These are phyloP conservation scores for Dionaea muscipula DNA, from an alignment of 179 eudicot genomes.

Conservation along the genomic window DNA sequence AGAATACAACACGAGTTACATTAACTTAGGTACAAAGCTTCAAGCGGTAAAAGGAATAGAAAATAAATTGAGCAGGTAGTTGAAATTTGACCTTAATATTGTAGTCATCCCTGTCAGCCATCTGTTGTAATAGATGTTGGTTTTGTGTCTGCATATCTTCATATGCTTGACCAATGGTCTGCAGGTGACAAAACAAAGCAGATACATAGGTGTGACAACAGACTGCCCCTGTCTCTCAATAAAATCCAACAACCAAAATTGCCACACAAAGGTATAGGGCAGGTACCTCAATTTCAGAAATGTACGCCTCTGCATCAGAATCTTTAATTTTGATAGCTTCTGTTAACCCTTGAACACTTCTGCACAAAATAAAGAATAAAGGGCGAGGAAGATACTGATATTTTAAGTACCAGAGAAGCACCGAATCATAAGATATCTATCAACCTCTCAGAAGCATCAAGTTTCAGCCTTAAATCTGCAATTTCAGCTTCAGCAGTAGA, in stretches of 20 bases:
- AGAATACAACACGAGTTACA: constrained; percentile 8
- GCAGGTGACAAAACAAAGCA: constrained; percentile 6
- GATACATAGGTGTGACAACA: too few species aligned
- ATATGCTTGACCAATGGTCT: constrained; percentile 98
- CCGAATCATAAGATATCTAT: constrained; percentile 7
- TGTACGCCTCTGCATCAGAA: constrained; percentile 71
- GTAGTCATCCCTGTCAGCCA: constrained; percentile 88
- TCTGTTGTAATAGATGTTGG: constrained; percentile 69
- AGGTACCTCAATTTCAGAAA: constrained; percentile 79
- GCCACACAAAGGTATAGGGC: constrained; percentile 5
- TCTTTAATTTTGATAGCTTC: constrained; percentile 86
- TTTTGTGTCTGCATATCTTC: constrained; percentile 98
- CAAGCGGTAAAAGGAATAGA: neutral
- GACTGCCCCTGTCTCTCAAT: too few species aligned
- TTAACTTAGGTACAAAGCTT: neutral
- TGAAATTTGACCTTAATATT: constrained; percentile 58
- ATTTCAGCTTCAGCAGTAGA: constrained; percentile 87
- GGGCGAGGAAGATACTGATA: neutral
- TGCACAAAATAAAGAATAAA: constrained; percentile 15
- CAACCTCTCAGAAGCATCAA: constrained; percentile 82
- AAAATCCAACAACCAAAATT: constrained; percentile 2
- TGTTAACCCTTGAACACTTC: constrained; percentile 62
- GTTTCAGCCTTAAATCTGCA: constrained; percentile 57
- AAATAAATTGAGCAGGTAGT: neutral
- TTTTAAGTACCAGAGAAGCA: neutral